Evolutionary conservation across 768 basidiomycete species (phyloP), one percentile per base, ranked within the genome.

Genomic region (Termitomyces sp.): DNA sequence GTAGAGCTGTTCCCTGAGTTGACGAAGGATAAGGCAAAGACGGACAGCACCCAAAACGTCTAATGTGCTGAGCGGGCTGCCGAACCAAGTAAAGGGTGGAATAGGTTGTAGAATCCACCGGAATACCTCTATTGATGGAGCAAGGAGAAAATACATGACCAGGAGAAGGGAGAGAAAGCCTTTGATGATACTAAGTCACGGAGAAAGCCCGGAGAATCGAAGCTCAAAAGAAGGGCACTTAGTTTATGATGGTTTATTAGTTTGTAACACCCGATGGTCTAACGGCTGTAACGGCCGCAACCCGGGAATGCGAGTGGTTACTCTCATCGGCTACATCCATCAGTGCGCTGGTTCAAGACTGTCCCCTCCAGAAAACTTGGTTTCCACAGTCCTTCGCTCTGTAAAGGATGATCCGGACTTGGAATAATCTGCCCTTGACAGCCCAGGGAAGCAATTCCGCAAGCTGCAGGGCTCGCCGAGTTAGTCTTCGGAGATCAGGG

Each of bases 291-390:
- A 71, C 65, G 90, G 88, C 86, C 86, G 81, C 74, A 77, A 87
- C 65, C 78, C 77, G 83, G 90, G 90, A 85, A 90, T 91, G 88
- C 76, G 84, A 74, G 74, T 79, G 81, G 79, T 81, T 79, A 72
- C 71, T 72, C 59, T 74, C 74, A 88, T 82, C 83, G 87, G 81
- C 70, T 61, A 44, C 70, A 64, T 72, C 74, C 81, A 78, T 75
- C 71, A 80, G 90, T 83, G 90, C 90, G 89, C 90, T 88, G 85
- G 87, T 90, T 91, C 90, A 87, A 91, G 87, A 80, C 88, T 81
- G 84, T 85, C 87, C 87, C 88, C 90, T 90, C 88, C 87, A 84
- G 90, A 92, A 90, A 91, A 90, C 87, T 92, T 90, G 88, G 89
- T 87, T 73, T 79, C 82, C 85, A 81, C 82, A 81, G 79, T 79